phyloP scores from a whole-genome alignment of 768 basidiomycete genomes.

The Leccinum rimulosum region DNA sequence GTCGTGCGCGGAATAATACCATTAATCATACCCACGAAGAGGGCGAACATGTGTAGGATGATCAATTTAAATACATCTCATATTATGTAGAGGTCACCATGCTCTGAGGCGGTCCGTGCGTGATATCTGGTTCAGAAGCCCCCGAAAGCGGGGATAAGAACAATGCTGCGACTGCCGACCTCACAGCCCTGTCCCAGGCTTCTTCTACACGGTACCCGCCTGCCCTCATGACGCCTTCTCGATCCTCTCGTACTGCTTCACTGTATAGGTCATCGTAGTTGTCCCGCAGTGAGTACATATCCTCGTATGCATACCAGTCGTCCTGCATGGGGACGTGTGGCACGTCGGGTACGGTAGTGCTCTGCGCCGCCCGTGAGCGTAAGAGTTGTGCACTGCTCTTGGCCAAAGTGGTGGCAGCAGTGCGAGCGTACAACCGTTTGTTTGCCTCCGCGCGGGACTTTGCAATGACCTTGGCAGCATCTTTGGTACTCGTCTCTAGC shows the following conservation, averaged over 20 bases:
- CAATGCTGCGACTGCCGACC: conserved; percentile 69
- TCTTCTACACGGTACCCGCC: conserved; percentile 82
- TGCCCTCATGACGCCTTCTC: conserved; percentile 76
- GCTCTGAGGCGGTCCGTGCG: conserved; percentile 34
- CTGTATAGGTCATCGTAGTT: conserved; percentile 73
- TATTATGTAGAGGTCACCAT: conserved; percentile 38
- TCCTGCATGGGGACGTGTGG: conserved; percentile 81
- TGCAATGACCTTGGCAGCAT: conserved; percentile 67
- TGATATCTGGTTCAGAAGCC: conserved; percentile 3
- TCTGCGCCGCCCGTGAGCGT: conserved; percentile 63
- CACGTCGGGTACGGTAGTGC: conserved; percentile 67
- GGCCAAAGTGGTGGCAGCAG: conserved; percentile 39
- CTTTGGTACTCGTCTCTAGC: conserved; percentile 72
- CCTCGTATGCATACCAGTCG: conserved; percentile 72
- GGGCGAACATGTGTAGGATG: not conserved
- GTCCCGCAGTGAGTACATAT: conserved; percentile 53
- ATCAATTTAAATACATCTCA: conserved; percentile 15
- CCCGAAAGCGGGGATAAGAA: conserved; percentile 55
- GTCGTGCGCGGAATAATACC: not conserved
- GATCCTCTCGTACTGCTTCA: conserved; percentile 72
- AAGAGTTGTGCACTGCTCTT: conserved; percentile 48
- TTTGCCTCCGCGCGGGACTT: conserved; percentile 63
- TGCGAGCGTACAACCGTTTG: conserved; percentile 59
- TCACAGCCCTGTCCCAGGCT: conserved; percentile 81
- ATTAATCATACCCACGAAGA: not conserved